A percentile compares a stretch with the other conserved stretches of the same genome.
Conservation (phyloP, 2,329 filamentous ascomycete species). For the Calonectria crousiana region DNA sequence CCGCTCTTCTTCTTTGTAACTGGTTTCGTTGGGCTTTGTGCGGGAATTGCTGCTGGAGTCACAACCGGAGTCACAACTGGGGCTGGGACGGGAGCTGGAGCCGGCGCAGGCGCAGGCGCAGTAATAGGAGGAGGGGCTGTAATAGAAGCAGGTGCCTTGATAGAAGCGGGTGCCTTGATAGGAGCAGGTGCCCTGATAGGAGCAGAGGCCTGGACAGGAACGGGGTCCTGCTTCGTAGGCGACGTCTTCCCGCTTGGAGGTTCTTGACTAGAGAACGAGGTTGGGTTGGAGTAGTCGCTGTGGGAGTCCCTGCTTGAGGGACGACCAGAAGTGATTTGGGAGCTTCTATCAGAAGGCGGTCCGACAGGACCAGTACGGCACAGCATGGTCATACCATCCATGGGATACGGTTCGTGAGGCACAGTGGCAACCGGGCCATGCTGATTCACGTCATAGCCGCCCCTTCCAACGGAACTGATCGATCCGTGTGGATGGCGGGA, state of each 20-base stretch:
- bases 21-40: conserved; percentile 71
- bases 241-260: conserved; percentile 80
- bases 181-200: conserved; percentile 2
- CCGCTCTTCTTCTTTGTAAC: conserved; percentile 80
- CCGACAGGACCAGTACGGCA: conserved; percentile 83
- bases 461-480: neutral
- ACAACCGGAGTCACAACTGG: conserved; percentile 12
- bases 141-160: neutral
- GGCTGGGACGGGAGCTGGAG: neutral
- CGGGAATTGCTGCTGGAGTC: conserved; percentile 46
- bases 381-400: conserved; percentile 98
- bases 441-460: conserved; percentile 64
- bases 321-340: conserved; percentile 69
- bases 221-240: conserved; percentile 73
- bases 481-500: conserved; percentile 27
- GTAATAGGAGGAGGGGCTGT: neutral
- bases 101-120: neutral
- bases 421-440: conserved; percentile 73
- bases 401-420: conserved; percentile 93
- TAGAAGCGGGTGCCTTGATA: neutral
- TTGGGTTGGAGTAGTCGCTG: conserved; percentile 91
- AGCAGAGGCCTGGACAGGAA: conserved; percentile 7
- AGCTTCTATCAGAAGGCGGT: conserved; percentile 67
- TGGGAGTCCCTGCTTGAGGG: conserved; percentile 89
- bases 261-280: conserved; percentile 89